A percentile compares a stretch with the other conserved stretches of the same genome.
Evolutionary conservation across 495 filamentous ascomycete genomes (phyloP).

Genomic region (Penicillium argentinense): DNA sequence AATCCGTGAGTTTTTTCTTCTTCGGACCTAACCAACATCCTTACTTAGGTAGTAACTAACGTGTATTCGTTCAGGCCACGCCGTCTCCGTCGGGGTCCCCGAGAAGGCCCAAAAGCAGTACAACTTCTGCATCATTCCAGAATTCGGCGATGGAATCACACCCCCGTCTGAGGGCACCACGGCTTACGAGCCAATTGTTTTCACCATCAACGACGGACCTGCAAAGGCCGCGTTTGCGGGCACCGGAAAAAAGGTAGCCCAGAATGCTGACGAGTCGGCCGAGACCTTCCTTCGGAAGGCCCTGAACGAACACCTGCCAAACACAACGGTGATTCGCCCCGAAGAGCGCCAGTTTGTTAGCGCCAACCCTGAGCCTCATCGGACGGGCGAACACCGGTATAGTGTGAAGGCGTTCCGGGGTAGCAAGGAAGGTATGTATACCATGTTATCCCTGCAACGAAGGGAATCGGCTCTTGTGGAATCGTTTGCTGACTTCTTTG

Average conservation of each 20-base stretch:
- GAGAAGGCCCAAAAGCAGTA: conserved; percentile 86
- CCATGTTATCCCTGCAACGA: background rate
- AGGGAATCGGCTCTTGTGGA: background rate
- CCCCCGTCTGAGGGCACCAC: conserved; percentile 33
- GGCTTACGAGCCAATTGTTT: conserved; percentile 72
- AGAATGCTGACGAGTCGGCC: conserved; percentile 58
- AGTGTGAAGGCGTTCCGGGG: conserved; percentile 90
- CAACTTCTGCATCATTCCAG: conserved; percentile 85
- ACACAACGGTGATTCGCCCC: conserved; percentile 63
- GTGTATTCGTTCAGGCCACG: conserved; percentile 56
- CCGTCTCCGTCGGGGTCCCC: conserved; percentile 80
- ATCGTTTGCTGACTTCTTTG: background rate
- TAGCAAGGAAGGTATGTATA: conserved; percentile 75
- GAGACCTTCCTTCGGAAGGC: conserved; percentile 63
- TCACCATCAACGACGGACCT: conserved; percentile 72
- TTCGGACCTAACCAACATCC: background rate
- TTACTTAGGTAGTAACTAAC: conserved; percentile 9
- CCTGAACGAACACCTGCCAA: conserved; percentile 58
- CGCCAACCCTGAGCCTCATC: conserved; percentile 73
- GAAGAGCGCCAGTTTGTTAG: conserved; percentile 76
- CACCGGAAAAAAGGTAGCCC: conserved; percentile 35
- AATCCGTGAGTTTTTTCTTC: conserved; percentile 60
- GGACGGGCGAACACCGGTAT: conserved; percentile 87
- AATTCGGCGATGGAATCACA: conserved; percentile 56
- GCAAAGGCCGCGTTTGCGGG: conserved; percentile 58